Evolutionary conservation across 495 filamentous ascomycete species (phyloP).

Genomic region (Melanomma pulvis-pyrius): DNA sequence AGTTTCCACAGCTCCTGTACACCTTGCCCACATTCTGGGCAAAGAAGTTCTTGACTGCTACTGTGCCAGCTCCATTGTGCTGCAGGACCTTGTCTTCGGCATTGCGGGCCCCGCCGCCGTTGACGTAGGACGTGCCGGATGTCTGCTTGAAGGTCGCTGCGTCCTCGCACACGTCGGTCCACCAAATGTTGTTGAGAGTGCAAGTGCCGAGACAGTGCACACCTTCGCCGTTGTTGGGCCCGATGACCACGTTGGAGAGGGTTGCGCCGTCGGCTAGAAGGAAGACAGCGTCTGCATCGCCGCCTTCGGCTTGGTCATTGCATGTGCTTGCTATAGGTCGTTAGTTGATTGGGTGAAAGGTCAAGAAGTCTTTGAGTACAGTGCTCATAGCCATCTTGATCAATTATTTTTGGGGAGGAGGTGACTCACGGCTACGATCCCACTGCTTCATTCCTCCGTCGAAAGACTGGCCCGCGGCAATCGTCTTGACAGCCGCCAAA

Average conservation of each 20-base stretch:
- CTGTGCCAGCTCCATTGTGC: conserved; percentile 63
- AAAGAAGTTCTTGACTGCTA: conserved; percentile 41
- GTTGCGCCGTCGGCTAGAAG: conserved; percentile 47
- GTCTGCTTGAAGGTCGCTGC: conserved; percentile 49
- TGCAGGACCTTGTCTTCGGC: conserved; percentile 68
- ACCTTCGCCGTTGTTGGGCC: conserved; percentile 51
- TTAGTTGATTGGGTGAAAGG: conserved; percentile 7
- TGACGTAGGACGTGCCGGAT: conserved; percentile 50
- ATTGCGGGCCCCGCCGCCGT: conserved; percentile 60
- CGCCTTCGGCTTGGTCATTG: conserved; percentile 46
- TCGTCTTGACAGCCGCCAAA: conserved; percentile 31
- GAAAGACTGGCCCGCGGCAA: conserved; percentile 29
- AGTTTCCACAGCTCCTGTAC: conserved; percentile 37
- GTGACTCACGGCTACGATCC: conserved; percentile 30
- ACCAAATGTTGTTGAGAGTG: conserved; percentile 53
- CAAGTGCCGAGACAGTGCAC: conserved; percentile 52
- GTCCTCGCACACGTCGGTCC: conserved; percentile 46
- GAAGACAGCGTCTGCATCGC: conserved; percentile 49
- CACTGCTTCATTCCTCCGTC: conserved; percentile 37
- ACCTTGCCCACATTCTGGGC: conserved; percentile 34
- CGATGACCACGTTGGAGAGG: conserved; percentile 53
- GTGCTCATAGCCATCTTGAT: too few species aligned
- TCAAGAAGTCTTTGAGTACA: too few species aligned
- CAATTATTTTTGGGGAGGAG: conserved; percentile 13
- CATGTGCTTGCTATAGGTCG: conserved; percentile 34